Base-by-base conservation (phyloP, 2,329 filamentous ascomycete species). In the Sclerotiophoma versabilis region DNA sequence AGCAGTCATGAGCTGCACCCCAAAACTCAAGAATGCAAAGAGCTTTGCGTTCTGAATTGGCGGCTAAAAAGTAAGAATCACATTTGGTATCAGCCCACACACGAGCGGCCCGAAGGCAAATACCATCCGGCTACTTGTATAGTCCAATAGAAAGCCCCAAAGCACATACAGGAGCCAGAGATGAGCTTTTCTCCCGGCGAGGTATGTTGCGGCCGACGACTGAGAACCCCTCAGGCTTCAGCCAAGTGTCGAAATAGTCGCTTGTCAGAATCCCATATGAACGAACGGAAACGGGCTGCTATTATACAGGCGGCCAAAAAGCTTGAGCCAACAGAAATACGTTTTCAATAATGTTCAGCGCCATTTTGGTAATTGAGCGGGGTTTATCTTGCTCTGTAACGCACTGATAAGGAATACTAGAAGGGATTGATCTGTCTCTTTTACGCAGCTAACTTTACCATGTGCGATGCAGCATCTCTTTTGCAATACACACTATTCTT, bases 221-320 rank as follows among this genome's bases (percentile, higher is more conserved):
- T 3, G 43, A 46, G 25, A 20, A 37, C 5, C 43, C 43, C 15
- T 46, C 43, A 15, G 43, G 37, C 23, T 46, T 46, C 12, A 46
- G 17, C 43, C 43, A 46, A 23, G 37, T 46, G 10, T 32, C 43
- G 25, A 46, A 46, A 11, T 46, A 46, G 17, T 46, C 43, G 17
- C 43, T 33, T 20, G 45, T 61, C 37, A 1, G 57, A 58, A 37
- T 59, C 58, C 58, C 58, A 59, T 23, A 57, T 59, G 46, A 58
- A 61, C 22, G 55, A 56, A 25, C 54, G 49, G 38, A 54, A 58
- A n/a, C n/a, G n/a, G n/a, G n/a, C n/a, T n/a, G n/a, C n/a, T 12
- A 11, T 41, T 22, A 42, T 30, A 27, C 6, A 6, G 20, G 22
- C 1, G 9, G 8, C 1, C 15, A 6, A 5, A 10, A n/a, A 23